These are phyloP conservation scores for Kuraishia hungarica DNA, from an alignment of 805 yeast genomes.

Conservation along the genomic window DNA sequence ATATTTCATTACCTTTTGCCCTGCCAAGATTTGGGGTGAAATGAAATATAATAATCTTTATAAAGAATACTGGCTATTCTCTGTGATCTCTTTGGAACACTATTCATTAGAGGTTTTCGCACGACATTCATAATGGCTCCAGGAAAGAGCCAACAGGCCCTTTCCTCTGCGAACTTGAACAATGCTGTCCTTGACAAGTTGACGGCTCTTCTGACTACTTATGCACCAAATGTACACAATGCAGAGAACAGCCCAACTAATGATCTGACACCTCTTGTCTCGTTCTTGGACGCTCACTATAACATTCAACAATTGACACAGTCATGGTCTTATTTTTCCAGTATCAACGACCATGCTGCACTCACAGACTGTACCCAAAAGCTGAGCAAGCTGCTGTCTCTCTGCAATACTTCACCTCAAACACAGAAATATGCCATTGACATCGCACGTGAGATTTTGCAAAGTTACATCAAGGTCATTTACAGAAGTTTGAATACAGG, in stretches of 20 bases:
- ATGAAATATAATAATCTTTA: not conserved
- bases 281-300: slow-evolving; percentile 20
- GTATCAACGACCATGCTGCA: slow-evolving; percentile 42
- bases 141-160: not conserved
- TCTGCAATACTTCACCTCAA: slow-evolving; percentile 11
- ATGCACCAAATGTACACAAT: not conserved
- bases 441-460: slow-evolving; percentile 44
- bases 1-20: not conserved
- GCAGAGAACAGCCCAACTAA: not conserved
- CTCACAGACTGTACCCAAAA: slow-evolving; percentile 35
- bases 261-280: slow-evolving; percentile 10
- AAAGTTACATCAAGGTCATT: slow-evolving; percentile 49
- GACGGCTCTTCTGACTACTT: slow-evolving; percentile 7
- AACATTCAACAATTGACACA: slow-evolving; percentile 26
- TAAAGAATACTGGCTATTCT: not conserved
- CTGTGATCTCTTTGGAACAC: not conserved
- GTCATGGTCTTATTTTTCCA: slow-evolving; percentile 33
- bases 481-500: slow-evolving; percentile 57
- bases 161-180: slow-evolving; percentile 10
- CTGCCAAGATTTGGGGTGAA: not conserved
- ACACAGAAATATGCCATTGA: slow-evolving; percentile 20
- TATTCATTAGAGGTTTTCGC: not conserved
- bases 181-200: slow-evolving; percentile 9
- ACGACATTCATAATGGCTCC: not conserved
- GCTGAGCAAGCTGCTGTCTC: slow-evolving; percentile 27